A percentile compares a stretch with the other conserved stretches of the same genome.
Conservation (phyloP, 129 eudicot species). For the Dittrichia graveolens region DNA sequence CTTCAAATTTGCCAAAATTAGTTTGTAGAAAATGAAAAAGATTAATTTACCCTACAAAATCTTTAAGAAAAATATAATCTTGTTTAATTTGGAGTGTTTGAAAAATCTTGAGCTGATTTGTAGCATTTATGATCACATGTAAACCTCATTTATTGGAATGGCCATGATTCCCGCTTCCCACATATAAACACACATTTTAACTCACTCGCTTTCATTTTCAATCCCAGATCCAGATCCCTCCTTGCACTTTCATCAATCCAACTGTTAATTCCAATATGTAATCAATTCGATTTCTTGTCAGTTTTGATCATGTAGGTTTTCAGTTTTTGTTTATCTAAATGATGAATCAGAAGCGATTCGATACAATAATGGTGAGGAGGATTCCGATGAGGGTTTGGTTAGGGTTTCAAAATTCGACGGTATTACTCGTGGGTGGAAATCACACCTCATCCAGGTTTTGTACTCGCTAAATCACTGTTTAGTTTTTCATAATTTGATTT, state of each 20-base stretch:
- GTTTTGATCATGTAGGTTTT: slow-evolving; percentile 2
- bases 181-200: slow-evolving; percentile 7
- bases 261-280: slow-evolving; percentile 1
- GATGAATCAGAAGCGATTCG: slow-evolving; percentile 44
- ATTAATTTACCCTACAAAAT: too few relatives aligned
- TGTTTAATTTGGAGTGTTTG: too few relatives aligned
- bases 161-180: slow-evolving; percentile 24
- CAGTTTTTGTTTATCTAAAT: slow-evolving; percentile 1
- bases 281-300: neutral
- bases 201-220: neutral
- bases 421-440: slow-evolving; percentile 99
- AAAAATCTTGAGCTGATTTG: too few relatives aligned
- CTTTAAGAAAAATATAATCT: too few relatives aligned
- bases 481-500: too few relatives aligned
- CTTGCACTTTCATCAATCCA: slow-evolving; percentile 2
- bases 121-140: neutral
- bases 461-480: slow-evolving; percentile 59
- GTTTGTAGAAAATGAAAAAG: too few relatives aligned
- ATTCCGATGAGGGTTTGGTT: slow-evolving; percentile 75
- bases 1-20: too few relatives aligned
- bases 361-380: slow-evolving; percentile 46
- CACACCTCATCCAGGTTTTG: slow-evolving; percentile 99
- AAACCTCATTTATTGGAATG: slow-evolving; percentile 22
- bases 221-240: slow-evolving; percentile 6
- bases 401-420: slow-evolving; percentile 72